Conservation (phyloP, 2,329 filamentous ascomycete species). For the Verticillium tricorpus region DNA sequence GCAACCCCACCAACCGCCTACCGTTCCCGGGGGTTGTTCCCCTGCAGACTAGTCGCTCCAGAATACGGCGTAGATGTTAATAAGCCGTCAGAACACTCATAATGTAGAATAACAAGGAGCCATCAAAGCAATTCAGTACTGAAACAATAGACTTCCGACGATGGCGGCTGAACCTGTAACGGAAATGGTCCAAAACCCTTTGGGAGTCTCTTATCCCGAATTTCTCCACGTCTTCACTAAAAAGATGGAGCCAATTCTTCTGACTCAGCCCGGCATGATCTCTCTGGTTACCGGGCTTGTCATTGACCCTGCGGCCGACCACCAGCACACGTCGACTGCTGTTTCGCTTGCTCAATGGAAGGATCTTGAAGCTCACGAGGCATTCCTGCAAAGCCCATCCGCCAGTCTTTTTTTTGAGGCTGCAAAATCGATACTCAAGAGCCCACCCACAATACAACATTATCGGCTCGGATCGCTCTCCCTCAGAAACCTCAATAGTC, state of each 20-base stretch:
- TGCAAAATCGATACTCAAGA: not conserved
- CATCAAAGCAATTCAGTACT: not conserved
- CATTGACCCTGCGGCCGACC: not conserved
- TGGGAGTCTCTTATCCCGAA: not conserved
- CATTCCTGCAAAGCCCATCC: not conserved
- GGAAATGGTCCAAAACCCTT: conserved; percentile 1
- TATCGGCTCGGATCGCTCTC: not conserved
- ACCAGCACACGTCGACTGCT: not conserved
- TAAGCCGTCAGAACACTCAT: not conserved
- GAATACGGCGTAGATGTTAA: not conserved
- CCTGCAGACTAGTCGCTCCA: not conserved
- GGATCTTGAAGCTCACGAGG: not conserved
- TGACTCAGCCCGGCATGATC: not conserved
- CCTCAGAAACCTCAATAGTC: not conserved
- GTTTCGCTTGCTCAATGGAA: not conserved
- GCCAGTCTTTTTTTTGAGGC: not conserved
- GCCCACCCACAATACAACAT: not conserved
- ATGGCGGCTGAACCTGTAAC: not conserved
- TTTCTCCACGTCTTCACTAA: not conserved
- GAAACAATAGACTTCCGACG: not conserved
- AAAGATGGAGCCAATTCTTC: conserved; percentile 1
- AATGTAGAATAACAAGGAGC: not conserved
- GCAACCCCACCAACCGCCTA: not conserved
- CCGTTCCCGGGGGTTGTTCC: not conserved
- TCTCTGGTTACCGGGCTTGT: not conserved